Conservation (phyloP, 768 basidiomycete species). For the Thelephora aurantiotincta region DNA sequence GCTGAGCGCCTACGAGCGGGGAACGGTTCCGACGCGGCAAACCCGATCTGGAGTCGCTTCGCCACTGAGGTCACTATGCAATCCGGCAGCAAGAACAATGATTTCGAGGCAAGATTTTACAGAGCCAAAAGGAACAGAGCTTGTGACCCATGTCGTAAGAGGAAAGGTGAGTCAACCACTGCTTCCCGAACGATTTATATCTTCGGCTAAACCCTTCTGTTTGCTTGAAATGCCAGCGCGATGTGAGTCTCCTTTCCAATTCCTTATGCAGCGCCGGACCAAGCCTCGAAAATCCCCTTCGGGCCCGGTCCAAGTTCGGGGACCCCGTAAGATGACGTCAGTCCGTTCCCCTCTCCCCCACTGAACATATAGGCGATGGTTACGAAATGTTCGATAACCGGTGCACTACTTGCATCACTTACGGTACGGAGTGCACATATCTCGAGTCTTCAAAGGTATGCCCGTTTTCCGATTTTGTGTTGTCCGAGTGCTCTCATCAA, state of each 20-base stretch:
- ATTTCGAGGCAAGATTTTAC: too few relatives aligned
- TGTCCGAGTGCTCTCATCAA: background rate
- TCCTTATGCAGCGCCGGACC: background rate
- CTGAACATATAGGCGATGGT: conserved; percentile 15
- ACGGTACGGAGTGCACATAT: conserved; percentile 14
- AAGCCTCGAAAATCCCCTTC: background rate
- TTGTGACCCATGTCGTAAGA: background rate
- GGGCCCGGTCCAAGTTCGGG: too few relatives aligned
- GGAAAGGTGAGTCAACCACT: background rate
- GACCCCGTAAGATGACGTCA: too few relatives aligned
- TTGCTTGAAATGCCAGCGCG: background rate
- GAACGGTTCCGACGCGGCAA: too few relatives aligned
- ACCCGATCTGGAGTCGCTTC: too few relatives aligned
- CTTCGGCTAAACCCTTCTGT: too few relatives aligned
- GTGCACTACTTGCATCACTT: conserved; percentile 14
- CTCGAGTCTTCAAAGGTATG: conserved; percentile 15
- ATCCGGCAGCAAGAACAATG: too few relatives aligned
- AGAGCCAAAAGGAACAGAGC: background rate
- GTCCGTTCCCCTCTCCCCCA: too few relatives aligned
- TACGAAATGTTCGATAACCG: conserved; percentile 12
- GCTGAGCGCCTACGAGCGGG: too few relatives aligned
- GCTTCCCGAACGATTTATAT: background rate
- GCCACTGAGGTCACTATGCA: too few relatives aligned
- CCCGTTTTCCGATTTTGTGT: background rate
- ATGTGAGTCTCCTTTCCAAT: background rate